Conservation (phyloP, 768 basidiomycete species). For the Boletales sp. region DNA sequence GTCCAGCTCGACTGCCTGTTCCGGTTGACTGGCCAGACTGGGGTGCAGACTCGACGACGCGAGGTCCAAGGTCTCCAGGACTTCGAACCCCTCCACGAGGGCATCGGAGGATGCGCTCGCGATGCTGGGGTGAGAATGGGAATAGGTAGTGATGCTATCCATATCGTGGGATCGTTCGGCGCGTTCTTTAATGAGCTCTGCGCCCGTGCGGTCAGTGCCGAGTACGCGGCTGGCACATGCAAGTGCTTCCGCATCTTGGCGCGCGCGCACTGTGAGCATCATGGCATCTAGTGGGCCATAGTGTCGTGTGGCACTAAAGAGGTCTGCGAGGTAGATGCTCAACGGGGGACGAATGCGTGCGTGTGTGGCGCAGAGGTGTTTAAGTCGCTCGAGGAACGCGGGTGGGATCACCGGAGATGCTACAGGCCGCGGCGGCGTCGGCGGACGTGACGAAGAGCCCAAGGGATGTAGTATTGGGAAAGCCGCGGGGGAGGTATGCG, state of each 20-base stretch:
- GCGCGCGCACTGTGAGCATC: constrained; percentile 58
- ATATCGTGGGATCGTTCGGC: constrained; percentile 20
- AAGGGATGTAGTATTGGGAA: constrained; percentile 15
- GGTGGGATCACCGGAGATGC: constrained; percentile 29
- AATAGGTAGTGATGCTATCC: constrained; percentile 16
- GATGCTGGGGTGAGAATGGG: constrained; percentile 14
- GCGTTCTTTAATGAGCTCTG: constrained; percentile 46
- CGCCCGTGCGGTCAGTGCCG: constrained; percentile 56
- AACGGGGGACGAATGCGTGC: constrained; percentile 51
- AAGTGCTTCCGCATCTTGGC: constrained; percentile 64
- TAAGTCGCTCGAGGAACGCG: constrained; percentile 28
- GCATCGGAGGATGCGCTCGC: constrained; percentile 20
- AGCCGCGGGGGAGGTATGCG: constrained; percentile 26
- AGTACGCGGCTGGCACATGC: constrained; percentile 65
- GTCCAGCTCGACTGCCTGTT: constrained; percentile 41
- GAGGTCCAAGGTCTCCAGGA: constrained; percentile 7
- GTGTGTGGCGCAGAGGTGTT: constrained; percentile 27
- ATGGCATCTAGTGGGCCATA: constrained; percentile 66
- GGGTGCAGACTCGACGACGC: constrained; percentile 5
- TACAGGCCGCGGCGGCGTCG: constrained; percentile 19
- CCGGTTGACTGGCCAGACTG: constrained; percentile 6
- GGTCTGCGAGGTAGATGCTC: constrained; percentile 63
- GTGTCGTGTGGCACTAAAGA: constrained; percentile 73
- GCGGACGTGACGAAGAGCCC: constrained; percentile 20
- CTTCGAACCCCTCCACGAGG: constrained; percentile 17